Evolutionary conservation across 805 yeast genomes (phyloP).

Genomic region (Phaffomyces antillensis): DNA sequence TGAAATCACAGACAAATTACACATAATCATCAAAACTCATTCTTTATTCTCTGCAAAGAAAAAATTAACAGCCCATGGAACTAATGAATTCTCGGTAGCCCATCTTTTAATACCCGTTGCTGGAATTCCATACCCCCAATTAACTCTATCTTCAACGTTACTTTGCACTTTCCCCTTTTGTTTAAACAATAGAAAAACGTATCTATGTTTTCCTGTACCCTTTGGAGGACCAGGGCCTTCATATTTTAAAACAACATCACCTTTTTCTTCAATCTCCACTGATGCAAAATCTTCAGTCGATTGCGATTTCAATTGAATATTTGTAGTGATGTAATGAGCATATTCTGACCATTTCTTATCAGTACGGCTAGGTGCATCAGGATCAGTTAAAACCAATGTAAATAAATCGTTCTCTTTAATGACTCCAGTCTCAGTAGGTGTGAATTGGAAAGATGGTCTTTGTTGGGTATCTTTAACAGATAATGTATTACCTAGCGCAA

Average conservation of each 20-base stretch:
- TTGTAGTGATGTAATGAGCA: slow-evolving; percentile 64
- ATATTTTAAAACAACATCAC: slow-evolving; percentile 46
- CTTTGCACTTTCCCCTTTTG: slow-evolving; percentile 37
- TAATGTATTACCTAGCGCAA: slow-evolving; percentile 73
- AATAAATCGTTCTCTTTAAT: slow-evolving; percentile 42
- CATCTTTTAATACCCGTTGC: slow-evolving; percentile 73
- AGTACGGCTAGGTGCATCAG: slow-evolving; percentile 82
- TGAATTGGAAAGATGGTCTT: slow-evolving; percentile 61
- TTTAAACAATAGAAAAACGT: slow-evolving; percentile 68
- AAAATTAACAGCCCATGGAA: slow-evolving; percentile 71
- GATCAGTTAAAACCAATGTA: slow-evolving; percentile 80
- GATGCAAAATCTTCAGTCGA: slow-evolving; percentile 26
- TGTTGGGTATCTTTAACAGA: slow-evolving; percentile 57
- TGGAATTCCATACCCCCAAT: slow-evolving; percentile 84
- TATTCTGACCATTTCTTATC: slow-evolving; percentile 88
- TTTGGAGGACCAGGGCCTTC: slow-evolving; percentile 88
- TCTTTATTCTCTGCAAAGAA: slow-evolving; percentile 64
- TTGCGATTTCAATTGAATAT: slow-evolving; percentile 35
- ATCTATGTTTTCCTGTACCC: slow-evolving; percentile 81
- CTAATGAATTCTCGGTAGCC: slow-evolving; percentile 54
- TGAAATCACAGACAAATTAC: too few species aligned
- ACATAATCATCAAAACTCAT: neutral
- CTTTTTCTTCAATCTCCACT: slow-evolving; percentile 29
- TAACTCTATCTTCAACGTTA: slow-evolving; percentile 48
- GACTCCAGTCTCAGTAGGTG: slow-evolving; percentile 24